Base-by-base conservation (phyloP, 2,329 filamentous ascomycete species). In the Cladobotryum mycophilum region DNA sequence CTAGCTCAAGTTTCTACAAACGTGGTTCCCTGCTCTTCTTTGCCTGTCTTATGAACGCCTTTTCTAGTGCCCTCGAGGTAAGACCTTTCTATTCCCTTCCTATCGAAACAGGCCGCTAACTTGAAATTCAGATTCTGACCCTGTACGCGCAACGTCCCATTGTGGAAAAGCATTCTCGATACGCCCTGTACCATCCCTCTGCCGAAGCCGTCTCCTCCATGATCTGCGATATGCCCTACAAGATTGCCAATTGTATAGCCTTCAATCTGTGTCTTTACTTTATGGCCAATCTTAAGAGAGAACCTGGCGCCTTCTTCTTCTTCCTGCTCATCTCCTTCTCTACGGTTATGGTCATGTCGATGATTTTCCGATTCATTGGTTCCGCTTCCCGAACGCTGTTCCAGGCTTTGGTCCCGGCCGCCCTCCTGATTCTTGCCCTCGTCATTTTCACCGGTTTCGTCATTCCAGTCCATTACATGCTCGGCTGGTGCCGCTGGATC, bases 121-220 rank as follows among this genome's bases (percentile, higher is more conserved):
- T 15, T 13, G 3, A 2, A 8, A 45, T n/a, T 0, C 53, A 85
- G 76, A 93, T 96, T 64, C 69, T 93, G 34, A 90, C 88, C 0
- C 77, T 96, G 4, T 96, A 93, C 64, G 81, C 88, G 2, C 90
- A 96, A 78, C 85, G 91, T 36, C 86, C 88, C 1, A 95, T 96
- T 60, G 89, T 96, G 53, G 89, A 96, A 64, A 96, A 96, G 66
- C 91, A 96, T 60, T 73, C 78, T 50, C 82, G 86, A 52, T 96
- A 95, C 64, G 89, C 90, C 15, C 76, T 96, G 15, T 95, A 96
- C 61, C 91, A 95, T 61, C 89, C 91, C 0, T 90, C 86, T 9
- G 86, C 89, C 14, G 90, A 96, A 75, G 88, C 89, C n/a, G 77
- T 89, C 53, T 82, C 88, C 0, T 93, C 88, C 9, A 93, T 95